Base-by-base conservation (phyloP, 768 basidiomycete genomes). In the Podaxis sp. region DNA sequence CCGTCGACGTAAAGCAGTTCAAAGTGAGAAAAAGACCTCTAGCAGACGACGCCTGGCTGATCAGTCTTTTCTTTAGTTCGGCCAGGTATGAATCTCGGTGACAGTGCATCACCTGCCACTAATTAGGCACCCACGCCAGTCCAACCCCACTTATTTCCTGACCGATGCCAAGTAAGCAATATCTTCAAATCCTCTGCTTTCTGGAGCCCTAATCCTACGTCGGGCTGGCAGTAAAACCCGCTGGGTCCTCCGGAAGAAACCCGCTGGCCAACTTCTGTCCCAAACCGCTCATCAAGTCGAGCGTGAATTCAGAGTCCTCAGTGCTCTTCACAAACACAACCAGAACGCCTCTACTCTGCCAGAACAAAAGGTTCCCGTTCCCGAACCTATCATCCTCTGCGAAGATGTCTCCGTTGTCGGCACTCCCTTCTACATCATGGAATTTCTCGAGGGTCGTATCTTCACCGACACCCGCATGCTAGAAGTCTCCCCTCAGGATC, bases 141-240 rank as follows among this genome's bases (percentile, higher is more conserved):
- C 94, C 7, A 99, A 99, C 70, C 96, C 96, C 0, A 98, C 96
- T 0, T 99, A 98, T 73, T 91, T 98, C 76, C 75, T 99, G 54
- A 91, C 86, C 4, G 93, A 93, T 75, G 80, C 84, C 17, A 82
- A 76, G 90, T 67, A n/a, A 51, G 63, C 90, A 74, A 29, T 85
- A 19, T 5, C 29, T 24, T 40, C 52, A 29, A 60, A 33, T 47
- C 25, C 8, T 5, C 36, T 50, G 25, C 22, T 36, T 17, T 41
- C n/a, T 25, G 29, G 29, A 27, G 40, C 46, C 1, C n/a, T 7
- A 38, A 63, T 52, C 54, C 46, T 43, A 27, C 46, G 55, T 61
- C 19, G 43, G 2, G 7, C 19, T 2, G 19, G 8, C 15, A 90
- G 84, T 49, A 78, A 80, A 47, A 79, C 71, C 4, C 85, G 83